A percentile compares a stretch with the other conserved stretches of the same genome.
Evolutionary conservation across 2,329 filamentous ascomycete species (phyloP).

Genomic region (Colletotrichum cordylinicola): DNA sequence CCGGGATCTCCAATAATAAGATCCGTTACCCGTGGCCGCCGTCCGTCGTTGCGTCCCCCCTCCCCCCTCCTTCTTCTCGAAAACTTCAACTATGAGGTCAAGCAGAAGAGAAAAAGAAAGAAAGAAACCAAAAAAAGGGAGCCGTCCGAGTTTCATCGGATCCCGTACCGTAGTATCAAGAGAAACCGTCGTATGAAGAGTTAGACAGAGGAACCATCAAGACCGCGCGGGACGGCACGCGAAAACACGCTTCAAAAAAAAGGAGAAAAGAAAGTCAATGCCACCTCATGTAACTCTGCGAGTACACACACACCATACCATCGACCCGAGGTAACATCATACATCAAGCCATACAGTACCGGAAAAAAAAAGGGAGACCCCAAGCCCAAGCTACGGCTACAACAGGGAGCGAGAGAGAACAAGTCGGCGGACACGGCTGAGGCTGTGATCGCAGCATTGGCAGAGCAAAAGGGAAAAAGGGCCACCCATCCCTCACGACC

Average conservation of each 20-base stretch:
- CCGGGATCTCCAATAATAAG: constrained; percentile 1
- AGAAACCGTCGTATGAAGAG: background rate
- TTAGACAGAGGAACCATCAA: no score
- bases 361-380: no score
- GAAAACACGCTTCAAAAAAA: background rate
- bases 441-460: background rate
- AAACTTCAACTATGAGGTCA: background rate
- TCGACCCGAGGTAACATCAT: background rate
- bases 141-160: background rate
- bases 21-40: background rate
- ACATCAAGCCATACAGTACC: no score
- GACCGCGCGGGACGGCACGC: background rate
- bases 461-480: background rate
- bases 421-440: background rate
- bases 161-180: background rate
- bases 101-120: background rate
- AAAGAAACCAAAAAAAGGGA: no score
- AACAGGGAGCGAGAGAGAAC: background rate
- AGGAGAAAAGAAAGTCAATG: background rate
- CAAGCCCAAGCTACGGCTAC: background rate
- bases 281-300: background rate
- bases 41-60: background rate
- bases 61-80: background rate
- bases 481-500: background rate
- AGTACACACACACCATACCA: background rate